Evolutionary conservation across 2,329 filamentous ascomycete species (phyloP), one percentile per base, ranked within the genome.

Genomic region (Coniochaeta sp.): DNA sequence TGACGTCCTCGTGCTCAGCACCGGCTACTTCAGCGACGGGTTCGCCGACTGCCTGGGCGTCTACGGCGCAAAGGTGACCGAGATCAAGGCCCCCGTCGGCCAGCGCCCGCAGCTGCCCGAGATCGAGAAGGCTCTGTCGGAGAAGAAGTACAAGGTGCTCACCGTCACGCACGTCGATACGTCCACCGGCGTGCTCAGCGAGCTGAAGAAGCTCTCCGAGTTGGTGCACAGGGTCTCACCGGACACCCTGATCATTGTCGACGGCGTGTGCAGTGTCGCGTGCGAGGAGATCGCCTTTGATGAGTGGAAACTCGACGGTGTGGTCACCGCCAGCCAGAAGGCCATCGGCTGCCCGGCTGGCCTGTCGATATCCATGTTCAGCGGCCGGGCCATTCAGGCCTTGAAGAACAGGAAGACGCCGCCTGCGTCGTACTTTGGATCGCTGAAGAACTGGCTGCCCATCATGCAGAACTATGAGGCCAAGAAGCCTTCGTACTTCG

Each of bases 381-480:
- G 93, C 70, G 91, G 89, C 62, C 87, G 90, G 65, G 93, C 95
- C 50, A 90, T 99, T 67, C 82, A 95, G 69, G 79, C 80, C 12
- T 89, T 96, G 75, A 86, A 93, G 75, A 83, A 81, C 68, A 85
- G 95, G 72, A 93, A 93, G 80, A 88, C 86, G 12, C 89, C 89
- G 14, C 90, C 93, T 1, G 83, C 86, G 22, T 90, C 92, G 24
- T 99, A 98, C 83, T 99, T 97, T 75, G 93, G 90, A 59, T 96
- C 90, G 14, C 91, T 97, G 81, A 93, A 92, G 82, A 98, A 98
- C 78, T 99, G 95, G 95, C 80, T 93, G 60, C 93, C 93, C 55
- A 95, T 99, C 75, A 98, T 99, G 93, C 87, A 95, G 79, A 98
- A 97, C 79, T 99, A 99, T 76, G 95, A 99, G 79, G 91, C 91